Percentiles rank a stretch among this genome's conserved stretches.
These are phyloP conservation scores for Amylocystis lapponica DNA, from an alignment of 768 basidiomycete genomes.

Conservation along the genomic window DNA sequence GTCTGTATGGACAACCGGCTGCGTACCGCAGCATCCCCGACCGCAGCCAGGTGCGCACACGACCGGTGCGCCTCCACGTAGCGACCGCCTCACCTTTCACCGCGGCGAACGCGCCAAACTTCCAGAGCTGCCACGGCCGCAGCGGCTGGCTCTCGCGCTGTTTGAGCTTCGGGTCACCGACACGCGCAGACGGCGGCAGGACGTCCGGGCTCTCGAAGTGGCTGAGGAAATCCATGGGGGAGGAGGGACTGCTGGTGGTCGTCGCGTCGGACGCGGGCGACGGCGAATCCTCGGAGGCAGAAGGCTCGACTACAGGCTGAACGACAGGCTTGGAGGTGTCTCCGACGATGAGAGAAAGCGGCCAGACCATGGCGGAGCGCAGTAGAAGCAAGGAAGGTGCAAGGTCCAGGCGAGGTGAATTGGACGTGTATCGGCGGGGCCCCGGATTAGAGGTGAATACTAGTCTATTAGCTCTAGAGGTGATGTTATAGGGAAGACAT, in stretches of 20 bases:
- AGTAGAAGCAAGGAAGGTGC: too few species aligned
- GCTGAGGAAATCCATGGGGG: slow-evolving; percentile 24
- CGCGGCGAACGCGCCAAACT: slow-evolving; percentile 43
- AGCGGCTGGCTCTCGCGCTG: slow-evolving; percentile 48
- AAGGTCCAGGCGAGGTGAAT: too few species aligned
- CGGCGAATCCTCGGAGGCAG: too few species aligned
- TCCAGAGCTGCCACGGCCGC: slow-evolving; percentile 67
- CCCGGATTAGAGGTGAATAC: too few species aligned
- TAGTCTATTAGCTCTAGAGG: too few species aligned
- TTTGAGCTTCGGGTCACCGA: slow-evolving; percentile 59
- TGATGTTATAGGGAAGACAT: too few species aligned
- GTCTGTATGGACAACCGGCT: too few species aligned
- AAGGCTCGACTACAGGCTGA: background rate
- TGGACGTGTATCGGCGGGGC: too few species aligned
- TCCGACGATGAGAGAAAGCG: slow-evolving; percentile 3
- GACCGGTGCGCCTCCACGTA: too few species aligned
- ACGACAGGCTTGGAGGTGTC: background rate
- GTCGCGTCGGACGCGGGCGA: background rate
- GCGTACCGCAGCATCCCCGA: too few species aligned
- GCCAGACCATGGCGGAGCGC: slow-evolving; percentile 7
- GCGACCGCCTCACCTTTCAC: slow-evolving; percentile 51
- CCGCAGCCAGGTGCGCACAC: too few species aligned
- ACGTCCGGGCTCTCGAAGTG: slow-evolving; percentile 67
- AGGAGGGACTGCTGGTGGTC: background rate
- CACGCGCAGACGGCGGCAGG: slow-evolving; percentile 63